Percentiles rank a stretch among this genome's conserved stretches.
Conservation (phyloP, 768 basidiomycete genomes). For the Tulasnella sp. region DNA sequence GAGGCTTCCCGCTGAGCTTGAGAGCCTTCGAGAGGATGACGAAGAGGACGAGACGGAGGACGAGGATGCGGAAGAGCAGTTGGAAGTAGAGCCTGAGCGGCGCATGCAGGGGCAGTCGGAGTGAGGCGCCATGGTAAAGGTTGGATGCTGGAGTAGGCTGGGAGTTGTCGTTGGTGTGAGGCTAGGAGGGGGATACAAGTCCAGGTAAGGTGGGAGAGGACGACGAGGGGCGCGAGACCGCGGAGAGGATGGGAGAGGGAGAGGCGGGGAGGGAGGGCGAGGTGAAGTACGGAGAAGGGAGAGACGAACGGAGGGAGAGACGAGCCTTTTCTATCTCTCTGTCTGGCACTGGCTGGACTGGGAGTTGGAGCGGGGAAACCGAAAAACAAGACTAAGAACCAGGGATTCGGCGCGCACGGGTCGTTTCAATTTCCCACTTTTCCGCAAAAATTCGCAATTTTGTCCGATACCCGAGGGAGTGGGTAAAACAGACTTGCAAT, state of each 20-base stretch:
- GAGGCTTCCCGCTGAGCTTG: background rate
- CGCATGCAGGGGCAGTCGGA: constrained; percentile 12
- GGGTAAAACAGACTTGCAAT: background rate
- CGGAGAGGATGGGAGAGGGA: constrained; percentile 34
- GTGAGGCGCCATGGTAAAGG: background rate
- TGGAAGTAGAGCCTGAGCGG: constrained; percentile 1
- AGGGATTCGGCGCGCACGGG: background rate
- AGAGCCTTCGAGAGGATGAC: background rate
- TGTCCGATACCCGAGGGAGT: background rate
- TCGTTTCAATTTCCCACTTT: background rate
- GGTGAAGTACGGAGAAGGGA: constrained; percentile 28
- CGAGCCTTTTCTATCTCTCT: constrained; percentile 9
- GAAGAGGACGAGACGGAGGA: constrained; percentile 26
- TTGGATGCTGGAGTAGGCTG: constrained; percentile 30
- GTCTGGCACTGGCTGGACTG: background rate
- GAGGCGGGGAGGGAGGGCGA: constrained; percentile 30
- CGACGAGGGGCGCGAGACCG: constrained; percentile 34
- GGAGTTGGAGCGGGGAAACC: background rate
- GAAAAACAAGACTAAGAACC: background rate
- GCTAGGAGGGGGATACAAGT: constrained; percentile 32
- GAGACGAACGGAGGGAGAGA: constrained; percentile 20
- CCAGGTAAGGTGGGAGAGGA: constrained; percentile 34
- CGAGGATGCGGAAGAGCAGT: constrained; percentile 17
- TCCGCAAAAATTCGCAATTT: background rate
- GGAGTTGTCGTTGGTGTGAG: background rate